Conservation (phyloP, 2,329 filamentous ascomycete genomes). For the Cladobotryum protrusum region DNA sequence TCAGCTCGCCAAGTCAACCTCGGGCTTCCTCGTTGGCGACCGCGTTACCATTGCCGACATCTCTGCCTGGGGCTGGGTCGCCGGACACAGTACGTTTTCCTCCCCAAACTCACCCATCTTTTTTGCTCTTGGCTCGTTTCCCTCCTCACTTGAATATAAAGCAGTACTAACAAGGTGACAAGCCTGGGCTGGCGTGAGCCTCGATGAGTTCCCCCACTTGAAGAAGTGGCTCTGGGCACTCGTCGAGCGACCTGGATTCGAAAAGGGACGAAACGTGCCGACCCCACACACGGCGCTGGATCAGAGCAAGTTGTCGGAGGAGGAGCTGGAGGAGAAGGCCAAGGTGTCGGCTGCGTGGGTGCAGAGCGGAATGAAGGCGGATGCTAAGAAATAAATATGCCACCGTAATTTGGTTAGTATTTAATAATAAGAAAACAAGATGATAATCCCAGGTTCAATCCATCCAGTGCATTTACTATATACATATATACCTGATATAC, state of each 20-base stretch:
- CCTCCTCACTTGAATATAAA: not conserved
- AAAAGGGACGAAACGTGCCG: constrained; percentile 71
- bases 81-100: constrained; percentile 36
- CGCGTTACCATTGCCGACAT: constrained; percentile 73
- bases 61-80: constrained; percentile 72
- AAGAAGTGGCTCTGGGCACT: constrained; percentile 73
- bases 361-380: constrained; percentile 61
- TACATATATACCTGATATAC: not conserved
- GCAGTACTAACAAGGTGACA: not conserved
- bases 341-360: constrained; percentile 56
- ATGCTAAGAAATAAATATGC: constrained; percentile 43
- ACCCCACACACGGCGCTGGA: constrained; percentile 56
- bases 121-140: not conserved
- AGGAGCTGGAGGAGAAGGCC: constrained; percentile 52
- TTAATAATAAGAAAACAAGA: not conserved
- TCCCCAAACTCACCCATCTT: not conserved
- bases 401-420: not conserved
- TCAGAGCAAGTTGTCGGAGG: constrained; percentile 36
- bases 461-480: not conserved
- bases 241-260: constrained; percentile 60
- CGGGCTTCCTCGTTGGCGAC: constrained; percentile 60
- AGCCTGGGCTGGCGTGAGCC: constrained; percentile 43
- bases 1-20: constrained; percentile 53
- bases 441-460: too few relatives aligned
- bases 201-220: constrained; percentile 68